Conservation (phyloP, 768 basidiomycete species). For the Chalciporus sphaerocephalus region DNA sequence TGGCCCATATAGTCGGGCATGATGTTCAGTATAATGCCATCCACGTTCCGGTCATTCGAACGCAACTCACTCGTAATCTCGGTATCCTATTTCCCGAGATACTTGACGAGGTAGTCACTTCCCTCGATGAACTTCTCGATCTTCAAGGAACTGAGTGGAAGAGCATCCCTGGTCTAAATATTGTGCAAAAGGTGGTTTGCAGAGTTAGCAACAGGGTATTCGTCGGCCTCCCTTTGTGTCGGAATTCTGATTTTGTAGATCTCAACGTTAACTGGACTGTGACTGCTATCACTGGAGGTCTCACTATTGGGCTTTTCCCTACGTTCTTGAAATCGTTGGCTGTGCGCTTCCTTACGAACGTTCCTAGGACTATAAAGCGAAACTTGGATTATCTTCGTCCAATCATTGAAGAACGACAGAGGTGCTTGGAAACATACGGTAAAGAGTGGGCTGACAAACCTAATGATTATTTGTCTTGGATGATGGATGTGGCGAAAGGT, state of each 20-base stretch:
- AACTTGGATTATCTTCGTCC: conserved; percentile 20
- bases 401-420: conserved; percentile 29
- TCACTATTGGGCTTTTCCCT: conserved; percentile 31
- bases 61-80: conserved; percentile 36
- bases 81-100: conserved; percentile 36
- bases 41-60: conserved; percentile 26
- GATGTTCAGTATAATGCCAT: conserved; percentile 27
- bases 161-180: conserved; percentile 24
- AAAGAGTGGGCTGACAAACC: conserved; percentile 29
- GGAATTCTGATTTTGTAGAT: conserved; percentile 32
- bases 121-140: conserved; percentile 38
- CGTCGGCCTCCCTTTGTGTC: conserved; percentile 46
- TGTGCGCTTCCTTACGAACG: conserved; percentile 9
- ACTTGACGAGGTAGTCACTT: conserved; percentile 38
- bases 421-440: conserved; percentile 21
- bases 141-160: conserved; percentile 32
- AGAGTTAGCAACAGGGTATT: conserved; percentile 43
- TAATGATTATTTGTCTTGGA: conserved; percentile 31
- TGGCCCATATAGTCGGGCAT: conserved; percentile 34
- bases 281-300: conserved; percentile 20
- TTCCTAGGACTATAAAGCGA: not conserved
- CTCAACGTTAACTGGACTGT: conserved; percentile 29
- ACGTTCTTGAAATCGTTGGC: conserved; percentile 31
- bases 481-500: conserved; percentile 20
- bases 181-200: conserved; percentile 34